A percentile compares a stretch with the other conserved stretches of the same genome.
Conservation (phyloP, 2,329 filamentous ascomycete species). For the Trichoderma harzianum region DNA sequence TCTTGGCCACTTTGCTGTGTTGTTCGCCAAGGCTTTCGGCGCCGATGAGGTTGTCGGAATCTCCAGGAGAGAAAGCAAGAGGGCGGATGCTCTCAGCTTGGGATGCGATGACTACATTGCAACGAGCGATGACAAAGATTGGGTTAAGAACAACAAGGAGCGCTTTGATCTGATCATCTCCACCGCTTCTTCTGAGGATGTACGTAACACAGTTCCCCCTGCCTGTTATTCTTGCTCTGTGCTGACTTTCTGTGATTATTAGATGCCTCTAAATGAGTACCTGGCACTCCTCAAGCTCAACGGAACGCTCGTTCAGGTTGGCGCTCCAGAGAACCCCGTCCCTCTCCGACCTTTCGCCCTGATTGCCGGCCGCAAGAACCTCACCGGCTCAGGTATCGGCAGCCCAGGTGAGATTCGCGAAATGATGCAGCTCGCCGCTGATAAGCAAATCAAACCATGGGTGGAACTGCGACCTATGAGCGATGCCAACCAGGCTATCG, state of each 20-base stretch:
- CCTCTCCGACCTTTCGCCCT: constrained; percentile 40
- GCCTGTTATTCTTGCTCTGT: background rate
- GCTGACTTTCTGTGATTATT: background rate
- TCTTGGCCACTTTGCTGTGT: constrained; percentile 64
- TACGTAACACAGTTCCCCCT: background rate
- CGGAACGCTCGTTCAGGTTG: constrained; percentile 64
- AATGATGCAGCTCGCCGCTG: constrained; percentile 56
- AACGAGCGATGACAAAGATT: constrained; percentile 48
- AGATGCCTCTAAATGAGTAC: constrained; percentile 61
- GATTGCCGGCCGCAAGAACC: constrained; percentile 50
- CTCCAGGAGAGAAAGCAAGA: constrained; percentile 51
- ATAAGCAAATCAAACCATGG: constrained; percentile 55
- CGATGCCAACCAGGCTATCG: constrained; percentile 53
- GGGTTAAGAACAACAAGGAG: constrained; percentile 49
- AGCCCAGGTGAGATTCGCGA: constrained; percentile 55
- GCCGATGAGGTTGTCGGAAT: constrained; percentile 61
- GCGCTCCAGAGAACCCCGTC: constrained; percentile 32
- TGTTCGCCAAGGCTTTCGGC: constrained; percentile 65
- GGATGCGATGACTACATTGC: constrained; percentile 52
- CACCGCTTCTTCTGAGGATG: constrained; percentile 46
- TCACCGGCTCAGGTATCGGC: constrained; percentile 47
- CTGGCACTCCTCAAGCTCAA: constrained; percentile 55
- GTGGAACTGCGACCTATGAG: constrained; percentile 53
- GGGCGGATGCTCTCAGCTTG: constrained; percentile 52
- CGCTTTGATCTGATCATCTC: constrained; percentile 57